Evolutionary conservation across 306 rosid genomes (phyloP).

Genomic region (Acacia acuminata): DNA sequence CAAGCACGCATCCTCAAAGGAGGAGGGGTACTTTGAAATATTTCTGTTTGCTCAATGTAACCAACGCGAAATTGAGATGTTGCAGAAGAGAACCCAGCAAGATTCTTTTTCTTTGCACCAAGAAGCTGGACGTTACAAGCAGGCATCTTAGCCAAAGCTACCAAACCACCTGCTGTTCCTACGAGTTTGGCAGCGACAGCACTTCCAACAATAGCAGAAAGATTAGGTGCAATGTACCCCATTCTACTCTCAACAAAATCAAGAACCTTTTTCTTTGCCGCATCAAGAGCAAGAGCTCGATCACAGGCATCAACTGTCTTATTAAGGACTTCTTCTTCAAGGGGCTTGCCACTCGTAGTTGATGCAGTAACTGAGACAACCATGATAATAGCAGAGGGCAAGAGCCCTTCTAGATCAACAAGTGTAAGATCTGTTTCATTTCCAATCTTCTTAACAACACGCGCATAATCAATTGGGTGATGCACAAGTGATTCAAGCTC

Average conservation of each 20-base stretch:
- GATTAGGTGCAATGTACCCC: conserved; percentile 96
- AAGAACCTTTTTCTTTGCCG: conserved; percentile 87
- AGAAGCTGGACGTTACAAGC: conserved; percentile 99
- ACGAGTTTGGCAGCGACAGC: conserved; percentile 97
- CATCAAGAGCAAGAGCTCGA: conserved; percentile 89
- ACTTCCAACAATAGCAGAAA: conserved; percentile 91
- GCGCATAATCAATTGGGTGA: conserved; percentile 95
- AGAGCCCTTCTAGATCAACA: conserved; percentile 92
- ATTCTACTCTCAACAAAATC: conserved; percentile 96
- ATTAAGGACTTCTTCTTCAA: conserved; percentile 77
- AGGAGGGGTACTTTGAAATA: conserved; percentile 90
- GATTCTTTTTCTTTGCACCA: conserved; percentile 92
- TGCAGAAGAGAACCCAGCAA: conserved; percentile 95
- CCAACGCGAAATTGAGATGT: conserved; percentile 93
- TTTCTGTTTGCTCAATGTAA: conserved; percentile 87
- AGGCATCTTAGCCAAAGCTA: conserved; percentile 89
- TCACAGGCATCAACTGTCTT: conserved; percentile 90
- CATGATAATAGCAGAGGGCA: conserved; percentile 93
- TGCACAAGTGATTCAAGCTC: conserved; percentile 95
- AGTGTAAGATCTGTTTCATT: conserved; percentile 92
- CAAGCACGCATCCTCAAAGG: conserved; percentile 87
- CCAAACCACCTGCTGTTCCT: conserved; percentile 94
- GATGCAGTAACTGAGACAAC: conserved; percentile 98
- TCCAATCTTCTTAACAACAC: conserved; percentile 95
- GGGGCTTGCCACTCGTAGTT: conserved; percentile 98